Conservation (phyloP, 805 yeast genomes). For the Teunomyces pallodes region DNA sequence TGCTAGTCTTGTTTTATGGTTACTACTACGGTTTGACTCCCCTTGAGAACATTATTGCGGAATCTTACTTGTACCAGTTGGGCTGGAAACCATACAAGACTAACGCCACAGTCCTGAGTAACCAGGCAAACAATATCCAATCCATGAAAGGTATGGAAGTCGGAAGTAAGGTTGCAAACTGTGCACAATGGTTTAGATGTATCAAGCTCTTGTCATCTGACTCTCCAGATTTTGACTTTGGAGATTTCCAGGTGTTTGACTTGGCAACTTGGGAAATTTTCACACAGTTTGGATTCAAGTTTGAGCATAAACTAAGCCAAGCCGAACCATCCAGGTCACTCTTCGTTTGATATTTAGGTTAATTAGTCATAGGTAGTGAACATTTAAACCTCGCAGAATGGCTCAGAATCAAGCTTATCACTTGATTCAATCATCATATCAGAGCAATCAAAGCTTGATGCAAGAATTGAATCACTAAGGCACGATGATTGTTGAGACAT, state of each 20-base stretch:
- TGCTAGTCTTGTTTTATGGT: constrained; percentile 41
- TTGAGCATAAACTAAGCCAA: constrained; percentile 33
- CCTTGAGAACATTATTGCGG: constrained; percentile 42
- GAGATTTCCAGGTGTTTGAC: constrained; percentile 43
- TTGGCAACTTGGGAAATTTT: constrained; percentile 41
- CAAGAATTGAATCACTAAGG: constrained; percentile 3
- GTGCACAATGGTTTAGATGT: constrained; percentile 28
- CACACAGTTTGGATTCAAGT: constrained; percentile 35
- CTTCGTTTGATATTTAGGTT: constrained; percentile 5
- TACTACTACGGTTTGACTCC: constrained; percentile 43
- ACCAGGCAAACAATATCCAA: constrained; percentile 6
- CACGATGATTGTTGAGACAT: not conserved
- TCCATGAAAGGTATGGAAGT: constrained; percentile 5
- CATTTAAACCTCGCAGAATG: not conserved
- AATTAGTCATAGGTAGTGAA: not conserved
- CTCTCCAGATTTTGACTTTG: constrained; percentile 21
- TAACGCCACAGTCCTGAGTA: constrained; percentile 6
- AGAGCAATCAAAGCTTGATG: not conserved
- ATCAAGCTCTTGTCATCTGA: constrained; percentile 14
- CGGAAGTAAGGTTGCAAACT: constrained; percentile 5
- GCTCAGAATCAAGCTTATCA: constrained; percentile 1
- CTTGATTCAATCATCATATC: not conserved
- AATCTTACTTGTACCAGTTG: constrained; percentile 33
- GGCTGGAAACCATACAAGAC: constrained; percentile 43
- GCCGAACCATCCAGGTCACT: constrained; percentile 22